A percentile compares a stretch with the other conserved stretches of the same genome.
Evolutionary conservation across 2,329 filamentous ascomycete genomes (phyloP).

Genomic region (Neodidymelliopsis sp.): DNA sequence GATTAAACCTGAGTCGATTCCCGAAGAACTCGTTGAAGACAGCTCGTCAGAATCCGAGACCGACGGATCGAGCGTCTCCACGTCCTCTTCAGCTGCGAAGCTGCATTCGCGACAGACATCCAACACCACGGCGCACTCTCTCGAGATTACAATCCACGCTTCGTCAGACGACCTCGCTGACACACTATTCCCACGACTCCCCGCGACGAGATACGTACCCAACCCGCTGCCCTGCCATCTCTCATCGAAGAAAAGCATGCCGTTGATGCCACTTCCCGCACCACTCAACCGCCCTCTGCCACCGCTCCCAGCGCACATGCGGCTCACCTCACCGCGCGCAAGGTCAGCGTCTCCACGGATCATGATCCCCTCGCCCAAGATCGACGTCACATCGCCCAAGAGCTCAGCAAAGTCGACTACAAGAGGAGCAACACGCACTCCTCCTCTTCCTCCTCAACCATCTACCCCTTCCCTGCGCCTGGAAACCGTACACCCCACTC

Average conservation of each 20-base stretch:
- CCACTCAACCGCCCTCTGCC: slow-evolving; percentile 34
- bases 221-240: background rate
- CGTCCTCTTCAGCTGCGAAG: slow-evolving; percentile 8
- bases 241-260: slow-evolving; percentile 19
- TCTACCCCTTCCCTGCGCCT: slow-evolving; percentile 12
- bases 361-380: slow-evolving; percentile 6
- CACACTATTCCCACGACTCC: slow-evolving; percentile 13
- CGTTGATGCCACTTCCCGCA: slow-evolving; percentile 22
- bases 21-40: slow-evolving; percentile 31
- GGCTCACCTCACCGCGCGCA: slow-evolving; percentile 19
- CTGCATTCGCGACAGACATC: slow-evolving; percentile 35
- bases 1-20: slow-evolving; percentile 29
- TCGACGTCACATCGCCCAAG: slow-evolving; percentile 5
- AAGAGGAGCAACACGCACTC: too few relatives aligned
- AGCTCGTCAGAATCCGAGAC: slow-evolving; percentile 27
- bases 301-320: slow-evolving; percentile 29
- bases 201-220: slow-evolving; percentile 11
- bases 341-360: slow-evolving; percentile 28
- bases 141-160: slow-evolving; percentile 41
- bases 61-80: slow-evolving; percentile 26
- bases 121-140: slow-evolving; percentile 27
- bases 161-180: slow-evolving; percentile 36
- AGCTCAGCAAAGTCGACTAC: slow-evolving; percentile 8
- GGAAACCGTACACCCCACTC: slow-evolving; percentile 24
- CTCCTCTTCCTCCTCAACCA: slow-evolving; percentile 5